Conservation (phyloP, 495 filamentous ascomycete genomes). For the Ramalina intermedia region DNA sequence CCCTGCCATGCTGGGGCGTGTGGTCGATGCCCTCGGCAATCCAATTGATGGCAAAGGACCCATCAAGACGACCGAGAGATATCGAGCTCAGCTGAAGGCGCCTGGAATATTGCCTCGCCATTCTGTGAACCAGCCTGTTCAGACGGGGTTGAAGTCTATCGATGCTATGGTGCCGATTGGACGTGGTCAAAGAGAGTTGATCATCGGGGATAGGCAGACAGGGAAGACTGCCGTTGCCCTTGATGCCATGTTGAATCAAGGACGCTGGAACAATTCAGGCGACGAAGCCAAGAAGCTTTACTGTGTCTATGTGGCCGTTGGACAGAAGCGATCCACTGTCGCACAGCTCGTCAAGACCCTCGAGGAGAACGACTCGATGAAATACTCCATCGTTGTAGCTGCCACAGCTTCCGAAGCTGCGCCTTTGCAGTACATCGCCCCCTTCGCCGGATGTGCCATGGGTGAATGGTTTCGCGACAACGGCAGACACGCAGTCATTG, state of each 20-base stretch:
- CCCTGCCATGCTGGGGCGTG: constrained; percentile 84
- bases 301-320: constrained; percentile 97
- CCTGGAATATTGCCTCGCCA: constrained; percentile 93
- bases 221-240: constrained; percentile 99
- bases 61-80: constrained; percentile 76
- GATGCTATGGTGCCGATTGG: constrained; percentile 99
- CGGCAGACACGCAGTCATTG: constrained; percentile 81
- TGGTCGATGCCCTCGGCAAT: constrained; percentile 95
- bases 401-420: constrained; percentile 96
- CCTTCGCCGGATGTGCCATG: constrained; percentile 74
- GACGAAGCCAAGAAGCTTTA: constrained; percentile 98
- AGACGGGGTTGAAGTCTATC: constrained; percentile 98
- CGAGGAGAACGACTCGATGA: constrained; percentile 99
- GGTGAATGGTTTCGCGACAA: constrained; percentile 86
- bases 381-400: constrained; percentile 90
- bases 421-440: constrained; percentile 86
- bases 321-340: constrained; percentile 98
- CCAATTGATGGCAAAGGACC: constrained; percentile 99
- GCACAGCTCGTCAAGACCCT: constrained; percentile 98
- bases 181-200: constrained; percentile 99
- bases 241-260: constrained; percentile 97
- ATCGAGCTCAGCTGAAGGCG: constrained; percentile 97
- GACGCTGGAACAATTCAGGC: constrained; percentile 80
- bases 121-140: constrained; percentile 96
- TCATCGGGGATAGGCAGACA: constrained; percentile 99